phyloP scores from a whole-genome alignment of 345 rosid species.

The Populus euphratica region DNA sequence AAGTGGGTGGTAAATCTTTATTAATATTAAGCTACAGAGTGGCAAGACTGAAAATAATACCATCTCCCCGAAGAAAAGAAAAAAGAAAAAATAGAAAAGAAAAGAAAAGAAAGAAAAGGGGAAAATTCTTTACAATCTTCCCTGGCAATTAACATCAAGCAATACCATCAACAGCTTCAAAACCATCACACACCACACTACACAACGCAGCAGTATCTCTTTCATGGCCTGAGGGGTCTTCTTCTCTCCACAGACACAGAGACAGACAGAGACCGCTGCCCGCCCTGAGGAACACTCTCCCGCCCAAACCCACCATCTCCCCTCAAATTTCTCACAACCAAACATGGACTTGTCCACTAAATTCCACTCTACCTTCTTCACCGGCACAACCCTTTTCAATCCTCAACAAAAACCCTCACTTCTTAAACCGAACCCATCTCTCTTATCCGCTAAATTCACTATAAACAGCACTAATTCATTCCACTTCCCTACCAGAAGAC shows the following conservation, averaged over 20 bases:
- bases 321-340: background rate
- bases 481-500: conserved; percentile 17
- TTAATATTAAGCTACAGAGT: background rate
- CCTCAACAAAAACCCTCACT: background rate
- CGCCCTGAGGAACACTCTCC: background rate
- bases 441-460: background rate
- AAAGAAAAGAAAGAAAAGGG: no score
- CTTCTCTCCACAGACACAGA: background rate
- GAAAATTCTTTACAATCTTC: background rate
- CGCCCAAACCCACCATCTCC: background rate
- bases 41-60: background rate
- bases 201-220: background rate
- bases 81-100: no score
- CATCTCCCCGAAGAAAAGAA: background rate
- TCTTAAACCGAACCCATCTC: background rate
- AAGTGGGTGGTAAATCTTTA: no score
- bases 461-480: background rate
- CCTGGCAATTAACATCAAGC: background rate
- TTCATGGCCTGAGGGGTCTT: background rate
- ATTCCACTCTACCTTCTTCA: background rate
- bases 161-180: background rate
- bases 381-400: background rate
- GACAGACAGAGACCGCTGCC: background rate
- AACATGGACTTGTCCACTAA: background rate
- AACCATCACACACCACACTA: background rate